Evolutionary conservation across 306 rosid genomes (phyloP).

Genomic region (Pterocarpus macrocarpus): DNA sequence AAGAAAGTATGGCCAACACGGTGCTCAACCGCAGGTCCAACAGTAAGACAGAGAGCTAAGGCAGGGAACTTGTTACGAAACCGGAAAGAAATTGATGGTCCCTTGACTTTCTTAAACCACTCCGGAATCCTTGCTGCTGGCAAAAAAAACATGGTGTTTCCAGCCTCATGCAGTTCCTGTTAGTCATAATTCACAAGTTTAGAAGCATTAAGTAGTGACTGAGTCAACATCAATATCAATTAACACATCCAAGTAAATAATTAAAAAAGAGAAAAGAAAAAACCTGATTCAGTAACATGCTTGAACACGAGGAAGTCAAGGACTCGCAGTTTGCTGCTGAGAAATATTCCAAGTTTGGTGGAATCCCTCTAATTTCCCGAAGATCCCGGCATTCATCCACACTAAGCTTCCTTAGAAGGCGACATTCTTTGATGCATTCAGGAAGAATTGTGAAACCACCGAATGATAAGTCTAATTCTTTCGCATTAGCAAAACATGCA

Average conservation of each 20-base stretch:
- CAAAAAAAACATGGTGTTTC: not conserved
- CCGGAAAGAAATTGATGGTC: not conserved
- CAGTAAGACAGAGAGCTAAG: not conserved
- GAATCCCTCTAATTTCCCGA: not conserved
- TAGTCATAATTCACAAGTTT: not conserved
- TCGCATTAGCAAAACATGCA: not conserved
- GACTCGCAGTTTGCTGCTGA: not conserved
- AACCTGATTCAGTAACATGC: not conserved
- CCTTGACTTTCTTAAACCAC: not conserved
- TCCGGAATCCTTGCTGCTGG: not conserved
- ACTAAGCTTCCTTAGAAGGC: not conserved
- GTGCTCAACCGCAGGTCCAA: too few species aligned
- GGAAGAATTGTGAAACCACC: not conserved
- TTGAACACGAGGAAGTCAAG: not conserved
- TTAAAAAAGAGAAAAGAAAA: too few species aligned
- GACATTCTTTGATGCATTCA: not conserved
- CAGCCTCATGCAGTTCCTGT: not conserved
- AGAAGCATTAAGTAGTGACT: too few species aligned
- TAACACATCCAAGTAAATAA: too few species aligned
- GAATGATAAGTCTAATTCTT: not conserved
- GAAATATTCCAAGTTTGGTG: not conserved
- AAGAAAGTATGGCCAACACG: too few species aligned
- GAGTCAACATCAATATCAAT: too few species aligned
- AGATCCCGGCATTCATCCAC: not conserved
- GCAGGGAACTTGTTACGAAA: not conserved